Evolutionary conservation across 495 filamentous ascomycete genomes (phyloP).

Genomic region (Aspergillus affinis): DNA sequence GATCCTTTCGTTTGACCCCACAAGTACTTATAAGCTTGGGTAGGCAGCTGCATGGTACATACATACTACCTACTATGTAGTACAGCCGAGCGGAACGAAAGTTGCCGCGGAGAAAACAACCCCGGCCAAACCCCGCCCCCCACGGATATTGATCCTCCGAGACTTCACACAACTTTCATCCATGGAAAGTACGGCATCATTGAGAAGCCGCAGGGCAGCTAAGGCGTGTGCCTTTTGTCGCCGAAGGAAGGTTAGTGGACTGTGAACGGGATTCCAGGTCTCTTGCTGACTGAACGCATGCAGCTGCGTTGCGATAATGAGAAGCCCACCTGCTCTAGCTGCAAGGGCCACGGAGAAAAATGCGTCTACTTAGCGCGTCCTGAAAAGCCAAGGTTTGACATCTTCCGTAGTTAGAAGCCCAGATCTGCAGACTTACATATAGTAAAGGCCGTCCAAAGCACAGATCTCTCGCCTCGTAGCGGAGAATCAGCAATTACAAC

Average conservation of each 20-base stretch:
- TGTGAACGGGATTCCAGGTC: neutral
- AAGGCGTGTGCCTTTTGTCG: conserved; percentile 32
- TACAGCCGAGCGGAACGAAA: neutral
- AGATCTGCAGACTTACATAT: no score
- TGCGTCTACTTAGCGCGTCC: conserved; percentile 17
- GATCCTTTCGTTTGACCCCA: no score
- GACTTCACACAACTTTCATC: neutral
- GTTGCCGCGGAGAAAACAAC: neutral
- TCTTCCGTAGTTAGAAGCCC: no score
- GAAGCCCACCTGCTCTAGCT: conserved; percentile 29
- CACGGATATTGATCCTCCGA: neutral
- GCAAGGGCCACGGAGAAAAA: conserved; percentile 21
- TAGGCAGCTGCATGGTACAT: no score
- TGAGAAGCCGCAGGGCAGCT: conserved; percentile 19
- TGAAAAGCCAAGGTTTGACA: conserved; percentile 18
- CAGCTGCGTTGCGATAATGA: conserved; percentile 33
- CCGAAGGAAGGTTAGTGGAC: conserved; percentile 26
- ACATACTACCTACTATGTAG: neutral
- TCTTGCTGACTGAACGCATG: conserved; percentile 3
- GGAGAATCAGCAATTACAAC: conserved; percentile 28
- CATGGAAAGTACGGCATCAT: neutral
- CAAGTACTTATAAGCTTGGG: no score
- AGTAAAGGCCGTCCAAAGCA: conserved; percentile 24
- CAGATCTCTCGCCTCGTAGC: conserved; percentile 26
- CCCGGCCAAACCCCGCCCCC: no score